Evolutionary conservation across 2,329 filamentous ascomycete genomes (phyloP), one percentile per base, ranked within the genome.

Genomic region (Fusarium brachygibbosum): DNA sequence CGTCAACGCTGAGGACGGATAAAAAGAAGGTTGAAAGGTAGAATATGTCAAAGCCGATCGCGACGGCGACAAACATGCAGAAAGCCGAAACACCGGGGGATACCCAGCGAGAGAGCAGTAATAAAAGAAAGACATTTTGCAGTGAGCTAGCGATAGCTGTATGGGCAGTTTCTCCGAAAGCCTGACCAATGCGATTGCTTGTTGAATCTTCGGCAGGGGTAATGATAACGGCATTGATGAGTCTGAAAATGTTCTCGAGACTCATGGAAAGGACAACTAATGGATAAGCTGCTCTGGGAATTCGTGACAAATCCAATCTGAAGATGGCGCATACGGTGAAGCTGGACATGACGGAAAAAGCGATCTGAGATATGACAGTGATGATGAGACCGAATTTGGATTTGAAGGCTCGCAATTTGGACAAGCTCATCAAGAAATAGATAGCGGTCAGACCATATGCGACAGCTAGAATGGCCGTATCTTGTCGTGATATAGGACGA

Each of bases 11-110:
- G 25, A 95, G 82, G 14, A 95, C 91, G 2, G 92, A 88, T 5
- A 94, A 83, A 74, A 95, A 94, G 79, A 94, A 94, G 0, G 92
- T 94, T 10, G 93, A 86, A 23, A 94, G 84, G 74, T 92, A 94
- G 73, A 94, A 89, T 66, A 92, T 91, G 77, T 95, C 92, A 72
- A 94, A 91, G 1, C 91, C 79, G 16, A 93, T 87, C 1, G 92
- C 93, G 52, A 94, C 87, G 4, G 90, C 90, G 5, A 90, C 89
- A 76, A 94, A 95, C 2, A 86, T 87, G 78, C 92, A 94, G 72
- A 94, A 94, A 0, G 90, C 90, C 1, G 89, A 87, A 5, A 94
- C 90, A 48, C 90, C 90, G 0, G 90, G 87, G 6, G 89, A 89
- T 2, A 93, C 90, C 10, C 91, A 76, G 25, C 83, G 85, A 4